Evolutionary conservation across 2,329 filamentous ascomycete species (phyloP), one percentile per base, ranked within the genome.

Genomic region (Ophidiomyces ophidiicola): DNA sequence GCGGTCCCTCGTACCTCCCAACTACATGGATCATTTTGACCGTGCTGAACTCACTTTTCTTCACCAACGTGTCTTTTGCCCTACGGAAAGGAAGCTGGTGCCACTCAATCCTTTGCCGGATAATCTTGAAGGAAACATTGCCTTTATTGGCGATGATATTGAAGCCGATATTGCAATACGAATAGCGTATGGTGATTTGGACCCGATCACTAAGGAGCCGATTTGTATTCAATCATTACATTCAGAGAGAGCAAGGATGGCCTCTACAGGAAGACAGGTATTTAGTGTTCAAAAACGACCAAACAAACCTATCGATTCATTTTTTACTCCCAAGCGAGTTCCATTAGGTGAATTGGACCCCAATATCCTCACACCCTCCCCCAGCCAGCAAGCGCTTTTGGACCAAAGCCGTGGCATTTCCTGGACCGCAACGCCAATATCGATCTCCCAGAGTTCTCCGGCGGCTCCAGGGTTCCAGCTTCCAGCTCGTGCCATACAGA

Each of bases 21-120:
- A 82, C 45, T 98, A 96, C 55, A 64, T 90, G 19, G 76, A 82
- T 5, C 69, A 74, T 14, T 98, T 96, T 56, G 73, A 76, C 45
- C 79, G 88, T 55, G 90, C 90, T 0, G 90, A 98, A 59, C 67
- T 83, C 49, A 96, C 90, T 0, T 98, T 98, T 53, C 64, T 94
- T 12, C 82, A 96, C 53, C 90, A 94, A 63, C 82, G 90, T 62
- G 88, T 96, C 2, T 98, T 83, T 58, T 96, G 88, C 56, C 86
- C 88, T 0, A 65, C 69, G 25, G 69, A 72, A 29, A 69, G 78
- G 42, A 66, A 76, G 45, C 61, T 96, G 31, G 82, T 94, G 28
- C 78, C 85, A 44, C 68, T 94, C 43, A 90, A 78, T 1, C 68
- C 76, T 10, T 71, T 80, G 0, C 72, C 76, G 0, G 63, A 71